Percentiles rank a stretch among this genome's conserved stretches.
These are phyloP conservation scores for Hyaloperonospora brassicae DNA, from an alignment of 352 stramenopile genomes.

Conservation along the genomic window DNA sequence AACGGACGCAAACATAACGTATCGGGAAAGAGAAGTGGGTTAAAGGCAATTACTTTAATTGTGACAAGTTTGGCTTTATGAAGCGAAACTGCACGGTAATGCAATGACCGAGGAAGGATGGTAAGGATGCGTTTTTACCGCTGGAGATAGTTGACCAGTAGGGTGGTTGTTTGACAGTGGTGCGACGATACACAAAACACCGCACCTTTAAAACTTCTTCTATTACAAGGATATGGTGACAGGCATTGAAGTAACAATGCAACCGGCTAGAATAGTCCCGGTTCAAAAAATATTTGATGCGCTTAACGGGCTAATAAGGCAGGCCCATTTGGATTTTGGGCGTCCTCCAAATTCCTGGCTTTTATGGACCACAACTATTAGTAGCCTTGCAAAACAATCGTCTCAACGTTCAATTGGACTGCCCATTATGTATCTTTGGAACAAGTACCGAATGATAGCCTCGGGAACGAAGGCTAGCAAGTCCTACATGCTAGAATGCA, in stretches of 20 bases:
- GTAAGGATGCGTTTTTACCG: background rate
- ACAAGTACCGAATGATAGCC: too few relatives aligned
- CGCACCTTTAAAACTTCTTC: background rate
- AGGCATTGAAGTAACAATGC: background rate
- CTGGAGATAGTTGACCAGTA: background rate
- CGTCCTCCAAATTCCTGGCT: conserved; percentile 3
- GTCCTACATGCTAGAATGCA: conserved; percentile 11
- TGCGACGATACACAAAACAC: background rate
- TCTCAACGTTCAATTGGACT: background rate
- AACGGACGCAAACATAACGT: background rate
- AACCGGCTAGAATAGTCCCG: background rate
- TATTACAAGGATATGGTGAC: background rate
- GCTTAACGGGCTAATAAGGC: background rate
- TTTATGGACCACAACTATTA: conserved; percentile 15
- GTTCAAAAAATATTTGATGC: background rate
- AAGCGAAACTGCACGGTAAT: background rate
- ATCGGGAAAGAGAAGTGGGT: background rate
- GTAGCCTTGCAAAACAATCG: background rate
- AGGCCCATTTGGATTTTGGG: background rate
- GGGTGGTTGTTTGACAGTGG: background rate
- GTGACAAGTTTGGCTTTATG: conserved; percentile 1
- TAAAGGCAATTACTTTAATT: background rate
- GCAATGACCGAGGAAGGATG: background rate
- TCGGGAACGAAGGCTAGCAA: conserved; percentile 1
- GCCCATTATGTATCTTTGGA: background rate